A percentile compares a stretch with the other conserved stretches of the same genome.
Conservation (phyloP, 495 filamentous ascomycete genomes). For the Tuber indicum region DNA sequence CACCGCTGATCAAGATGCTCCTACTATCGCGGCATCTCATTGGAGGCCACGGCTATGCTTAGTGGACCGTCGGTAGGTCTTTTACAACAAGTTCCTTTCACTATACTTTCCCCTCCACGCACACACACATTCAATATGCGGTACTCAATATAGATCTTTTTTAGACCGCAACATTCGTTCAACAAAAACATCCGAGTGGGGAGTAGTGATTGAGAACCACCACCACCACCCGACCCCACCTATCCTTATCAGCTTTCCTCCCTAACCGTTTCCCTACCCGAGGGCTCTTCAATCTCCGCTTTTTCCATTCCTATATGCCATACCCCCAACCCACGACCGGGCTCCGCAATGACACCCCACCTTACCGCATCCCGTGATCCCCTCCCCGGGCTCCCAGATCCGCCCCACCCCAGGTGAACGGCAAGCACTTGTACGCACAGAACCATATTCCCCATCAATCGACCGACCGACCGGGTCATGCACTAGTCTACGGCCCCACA, state of each 20-base stretch:
- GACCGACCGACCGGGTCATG: not conserved
- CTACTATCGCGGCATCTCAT: too few species aligned
- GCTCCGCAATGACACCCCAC: not conserved
- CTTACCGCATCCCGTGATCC: not conserved
- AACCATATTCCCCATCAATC: not conserved
- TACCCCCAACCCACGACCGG: not conserved
- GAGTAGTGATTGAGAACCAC: too few species aligned
- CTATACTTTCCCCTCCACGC: too few species aligned
- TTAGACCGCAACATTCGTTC: not conserved
- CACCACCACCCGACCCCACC: not conserved
- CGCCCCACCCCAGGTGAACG: not conserved
- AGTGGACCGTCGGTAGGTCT: too few species aligned
- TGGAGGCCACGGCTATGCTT: too few species aligned
- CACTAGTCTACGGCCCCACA: not conserved
- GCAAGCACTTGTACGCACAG: not conserved
- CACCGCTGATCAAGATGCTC: too few species aligned
- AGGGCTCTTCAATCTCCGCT: not conserved
- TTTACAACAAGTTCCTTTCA: too few species aligned
- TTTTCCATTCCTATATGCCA: not conserved
- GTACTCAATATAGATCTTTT: too few species aligned
- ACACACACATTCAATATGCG: too few species aligned
- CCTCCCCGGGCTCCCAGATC: not conserved
- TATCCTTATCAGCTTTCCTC: not conserved
- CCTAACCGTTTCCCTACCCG: not conserved
- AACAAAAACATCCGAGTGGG: not conserved